These are phyloP conservation scores for Sporisorium scitamineum DNA, from an alignment of 1,284 basidiomycete genomes.

Conservation along the genomic window DNA sequence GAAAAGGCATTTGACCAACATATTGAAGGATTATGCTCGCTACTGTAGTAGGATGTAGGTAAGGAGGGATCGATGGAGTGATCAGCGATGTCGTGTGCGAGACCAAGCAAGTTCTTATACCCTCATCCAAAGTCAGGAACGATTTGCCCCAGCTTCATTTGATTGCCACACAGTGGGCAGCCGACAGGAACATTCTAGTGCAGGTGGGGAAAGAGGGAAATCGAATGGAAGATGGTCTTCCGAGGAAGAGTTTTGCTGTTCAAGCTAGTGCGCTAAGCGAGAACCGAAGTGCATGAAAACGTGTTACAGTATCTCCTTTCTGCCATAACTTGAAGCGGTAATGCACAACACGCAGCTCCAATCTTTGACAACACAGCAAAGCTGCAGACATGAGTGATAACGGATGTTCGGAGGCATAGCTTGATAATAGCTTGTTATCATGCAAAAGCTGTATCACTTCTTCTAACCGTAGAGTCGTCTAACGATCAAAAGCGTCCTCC, in stretches of 20 bases:
- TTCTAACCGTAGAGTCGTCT: too few relatives aligned
- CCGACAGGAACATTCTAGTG: neutral
- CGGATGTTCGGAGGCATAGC: neutral
- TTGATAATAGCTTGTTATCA: too few relatives aligned
- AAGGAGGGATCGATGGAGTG: neutral
- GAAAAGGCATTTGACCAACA: constrained; percentile 16
- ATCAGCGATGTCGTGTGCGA: constrained; percentile 26
- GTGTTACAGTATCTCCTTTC: constrained; percentile 14
- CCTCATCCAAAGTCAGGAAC: neutral
- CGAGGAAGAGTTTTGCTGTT: constrained; percentile 16
- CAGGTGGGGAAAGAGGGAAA: neutral
- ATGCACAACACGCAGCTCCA: neutral
- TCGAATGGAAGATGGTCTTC: constrained; percentile 22
- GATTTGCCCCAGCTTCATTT: neutral
- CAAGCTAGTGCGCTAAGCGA: constrained; percentile 20
- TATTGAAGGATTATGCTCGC: neutral
- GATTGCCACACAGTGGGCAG: neutral
- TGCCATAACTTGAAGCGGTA: constrained; percentile 1
- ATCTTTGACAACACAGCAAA: neutral
- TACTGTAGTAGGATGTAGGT: neutral
- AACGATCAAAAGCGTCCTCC: too few relatives aligned
- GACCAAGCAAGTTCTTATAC: neutral
- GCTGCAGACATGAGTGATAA: neutral
- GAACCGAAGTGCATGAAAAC: constrained; percentile 14
- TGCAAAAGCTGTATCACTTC: neutral